Evolutionary conservation across 2,329 filamentous ascomycete species (phyloP), one percentile per base, ranked within the genome.

Genomic region (Colletotrichum sp.): DNA sequence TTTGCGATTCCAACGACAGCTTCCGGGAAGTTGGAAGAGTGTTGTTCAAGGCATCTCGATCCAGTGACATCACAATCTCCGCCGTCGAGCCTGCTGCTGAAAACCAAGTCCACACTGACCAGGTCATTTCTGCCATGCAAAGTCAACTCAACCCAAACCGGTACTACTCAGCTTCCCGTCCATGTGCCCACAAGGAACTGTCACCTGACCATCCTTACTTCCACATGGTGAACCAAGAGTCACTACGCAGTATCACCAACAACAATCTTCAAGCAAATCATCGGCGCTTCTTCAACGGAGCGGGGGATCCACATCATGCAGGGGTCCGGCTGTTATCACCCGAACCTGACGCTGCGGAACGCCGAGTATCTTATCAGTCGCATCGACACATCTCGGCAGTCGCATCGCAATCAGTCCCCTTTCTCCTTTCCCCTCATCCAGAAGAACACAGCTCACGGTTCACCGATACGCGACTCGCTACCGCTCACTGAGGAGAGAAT

Each of bases 361-460:
- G 60, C 60, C 69, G 60, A 44, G 69, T 67, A 57, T 30, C 69
- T 59, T 24, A 67, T 68, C 70, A 34, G 70, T 72, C 24, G n/a
- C 63, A 72, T 55, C 63, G 36, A 49, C 32, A 26, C 62, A 16
- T 26, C 63, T 68, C 69, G 24, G 69, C 69, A 39, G 24, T 16
- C 24, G 12, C 62, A 59, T 34, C 13, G 15, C 49, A 66, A 59
- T 39, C 62, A 59, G 18, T 28, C 24, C 62, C n/a, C 10, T 49
- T 52, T 49, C 32, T 12, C 10, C 49, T 26, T 32, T 64, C 34
- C 34, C 21, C 62, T 65, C 62, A 63, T 15, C 30, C 59, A 36
- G 10, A n/a, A 21, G 18, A 21, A 5, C 44, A 21, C n/a, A 8
- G 44, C 44, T 24, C 7, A 34, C 18, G 12, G 18, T 63, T 36